These are phyloP conservation scores for Cairneyella variabilis DNA, from an alignment of 495 filamentous ascomycete genomes.

Conservation along the genomic window DNA sequence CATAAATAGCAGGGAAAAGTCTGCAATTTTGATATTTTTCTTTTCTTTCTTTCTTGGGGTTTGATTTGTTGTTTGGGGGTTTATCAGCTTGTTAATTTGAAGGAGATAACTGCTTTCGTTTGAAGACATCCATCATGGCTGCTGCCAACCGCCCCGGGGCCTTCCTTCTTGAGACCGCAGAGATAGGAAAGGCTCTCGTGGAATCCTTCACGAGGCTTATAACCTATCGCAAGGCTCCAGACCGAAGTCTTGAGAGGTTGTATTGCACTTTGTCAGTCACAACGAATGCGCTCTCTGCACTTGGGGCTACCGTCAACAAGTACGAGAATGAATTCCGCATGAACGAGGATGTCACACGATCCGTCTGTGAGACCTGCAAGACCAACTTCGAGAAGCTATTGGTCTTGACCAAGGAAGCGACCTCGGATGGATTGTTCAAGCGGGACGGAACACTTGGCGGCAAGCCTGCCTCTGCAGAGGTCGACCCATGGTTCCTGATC, in stretches of 20 bases:
- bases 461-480: slow-evolving; percentile 2
- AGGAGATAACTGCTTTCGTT: no score
- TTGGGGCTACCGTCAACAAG: slow-evolving; percentile 9
- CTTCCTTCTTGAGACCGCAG: slow-evolving; percentile 2
- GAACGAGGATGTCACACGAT: slow-evolving; percentile 3
- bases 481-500: slow-evolving; percentile 17
- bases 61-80: no score
- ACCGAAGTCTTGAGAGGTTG: slow-evolving; percentile 7
- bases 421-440: slow-evolving; percentile 7
- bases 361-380: slow-evolving; percentile 5
- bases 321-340: slow-evolving; percentile 2
- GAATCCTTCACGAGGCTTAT: slow-evolving; percentile 10
- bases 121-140: not conserved
- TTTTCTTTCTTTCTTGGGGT: no score
- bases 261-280: slow-evolving; percentile 12
- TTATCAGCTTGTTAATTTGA: no score
- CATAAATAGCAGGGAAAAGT: no score
- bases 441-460: slow-evolving; percentile 5
- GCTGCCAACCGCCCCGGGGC: slow-evolving; percentile 3
- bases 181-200: not conserved
- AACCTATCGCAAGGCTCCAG: slow-evolving; percentile 13
- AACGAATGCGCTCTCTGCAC: not conserved
- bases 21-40: no score
- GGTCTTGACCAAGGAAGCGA: slow-evolving; percentile 3
- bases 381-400: slow-evolving; percentile 9